Conservation (phyloP, 2,329 filamentous ascomycete species). For the Teratosphaeria zuluensis region DNA sequence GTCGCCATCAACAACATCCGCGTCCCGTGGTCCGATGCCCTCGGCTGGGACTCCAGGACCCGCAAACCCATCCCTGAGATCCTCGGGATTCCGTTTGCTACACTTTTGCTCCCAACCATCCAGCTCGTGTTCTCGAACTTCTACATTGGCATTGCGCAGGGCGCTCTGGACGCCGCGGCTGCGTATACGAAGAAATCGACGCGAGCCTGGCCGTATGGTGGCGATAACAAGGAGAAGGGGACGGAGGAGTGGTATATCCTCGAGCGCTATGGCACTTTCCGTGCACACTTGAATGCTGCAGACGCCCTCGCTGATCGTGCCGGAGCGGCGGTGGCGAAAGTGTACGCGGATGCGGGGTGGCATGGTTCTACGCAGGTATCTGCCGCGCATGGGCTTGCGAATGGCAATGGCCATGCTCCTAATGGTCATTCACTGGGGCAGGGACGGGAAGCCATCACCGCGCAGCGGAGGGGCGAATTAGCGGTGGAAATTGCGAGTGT, state of each 20-base stretch:
- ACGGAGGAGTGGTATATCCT: slow-evolving; percentile 55
- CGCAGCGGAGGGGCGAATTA: slow-evolving; percentile 47
- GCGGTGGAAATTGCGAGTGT: slow-evolving; percentile 54
- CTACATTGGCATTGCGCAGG: slow-evolving; percentile 54
- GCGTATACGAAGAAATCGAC: slow-evolving; percentile 50
- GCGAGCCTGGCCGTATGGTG: slow-evolving; percentile 54
- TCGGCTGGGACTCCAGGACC: slow-evolving; percentile 47
- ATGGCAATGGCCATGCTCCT: slow-evolving; percentile 7
- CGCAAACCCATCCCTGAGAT: slow-evolving; percentile 44
- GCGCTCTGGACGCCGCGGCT: slow-evolving; percentile 46
- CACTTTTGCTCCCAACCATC: slow-evolving; percentile 52
- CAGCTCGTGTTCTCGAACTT: slow-evolving; percentile 59
- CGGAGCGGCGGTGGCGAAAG: slow-evolving; percentile 37
- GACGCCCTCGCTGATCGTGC: slow-evolving; percentile 50
- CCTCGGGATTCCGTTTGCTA: slow-evolving; percentile 45
- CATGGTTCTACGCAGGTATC: slow-evolving; percentile 14
- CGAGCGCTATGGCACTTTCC: slow-evolving; percentile 54
- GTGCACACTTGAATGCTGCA: slow-evolving; percentile 52
- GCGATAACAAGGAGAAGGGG: slow-evolving; percentile 50
- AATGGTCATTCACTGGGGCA: slow-evolving; percentile 5
- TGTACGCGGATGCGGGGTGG: slow-evolving; percentile 34
- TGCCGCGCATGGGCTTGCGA: slow-evolving; percentile 8
- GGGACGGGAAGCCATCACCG: slow-evolving; percentile 36
- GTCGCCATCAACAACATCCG: slow-evolving; percentile 51
- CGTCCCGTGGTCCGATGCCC: slow-evolving; percentile 50